phyloP scores from a whole-genome alignment of 371 early-diverging fungal genomes.

The Mycotypha africana region DNA sequence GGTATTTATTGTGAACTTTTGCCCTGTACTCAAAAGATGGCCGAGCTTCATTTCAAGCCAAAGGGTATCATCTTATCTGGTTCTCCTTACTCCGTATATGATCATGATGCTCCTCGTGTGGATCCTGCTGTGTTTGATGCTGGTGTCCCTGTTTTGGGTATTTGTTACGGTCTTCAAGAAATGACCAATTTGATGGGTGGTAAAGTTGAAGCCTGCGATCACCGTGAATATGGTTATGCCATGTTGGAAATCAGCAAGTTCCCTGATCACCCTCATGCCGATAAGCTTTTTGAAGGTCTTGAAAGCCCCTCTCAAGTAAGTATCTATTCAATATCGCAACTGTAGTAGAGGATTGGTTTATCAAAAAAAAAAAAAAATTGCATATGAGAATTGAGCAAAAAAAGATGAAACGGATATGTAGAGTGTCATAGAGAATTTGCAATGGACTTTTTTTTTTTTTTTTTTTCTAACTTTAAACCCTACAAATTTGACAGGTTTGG shows the following conservation, averaged over 20 bases:
- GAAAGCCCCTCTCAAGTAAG: slow-evolving; percentile 50
- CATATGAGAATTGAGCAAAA: too few relatives aligned
- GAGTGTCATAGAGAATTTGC: too few relatives aligned
- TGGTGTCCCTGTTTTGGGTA: slow-evolving; percentile 92
- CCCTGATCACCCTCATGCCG: slow-evolving; percentile 55
- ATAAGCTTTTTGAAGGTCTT: slow-evolving; percentile 77
- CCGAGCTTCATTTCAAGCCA: slow-evolving; percentile 90
- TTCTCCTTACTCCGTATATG: slow-evolving; percentile 95
- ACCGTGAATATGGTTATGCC: slow-evolving; percentile 95
- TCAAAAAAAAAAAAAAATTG: slow-evolving; percentile 7
- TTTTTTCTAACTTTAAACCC: not conserved
- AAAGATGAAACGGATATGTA: too few relatives aligned
- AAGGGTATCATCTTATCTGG: slow-evolving; percentile 96
- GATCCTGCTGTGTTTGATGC: slow-evolving; percentile 87
- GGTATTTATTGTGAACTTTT: slow-evolving; percentile 97
- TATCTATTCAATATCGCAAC: too few relatives aligned
- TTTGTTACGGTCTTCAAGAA: slow-evolving; percentile 97
- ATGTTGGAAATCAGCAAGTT: slow-evolving; percentile 60
- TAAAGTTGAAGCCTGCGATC: slow-evolving; percentile 79
- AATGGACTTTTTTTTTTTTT: too few relatives aligned
- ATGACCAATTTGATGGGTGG: slow-evolving; percentile 87
- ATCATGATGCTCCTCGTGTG: slow-evolving; percentile 90
- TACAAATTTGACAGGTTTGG: slow-evolving; percentile 69
- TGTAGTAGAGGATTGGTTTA: not conserved
- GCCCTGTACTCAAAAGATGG: slow-evolving; percentile 93